A percentile compares a stretch with the other conserved stretches of the same genome.
Conservation (phyloP, 805 yeast species). For the Cyberlindnera misumaiensis region DNA sequence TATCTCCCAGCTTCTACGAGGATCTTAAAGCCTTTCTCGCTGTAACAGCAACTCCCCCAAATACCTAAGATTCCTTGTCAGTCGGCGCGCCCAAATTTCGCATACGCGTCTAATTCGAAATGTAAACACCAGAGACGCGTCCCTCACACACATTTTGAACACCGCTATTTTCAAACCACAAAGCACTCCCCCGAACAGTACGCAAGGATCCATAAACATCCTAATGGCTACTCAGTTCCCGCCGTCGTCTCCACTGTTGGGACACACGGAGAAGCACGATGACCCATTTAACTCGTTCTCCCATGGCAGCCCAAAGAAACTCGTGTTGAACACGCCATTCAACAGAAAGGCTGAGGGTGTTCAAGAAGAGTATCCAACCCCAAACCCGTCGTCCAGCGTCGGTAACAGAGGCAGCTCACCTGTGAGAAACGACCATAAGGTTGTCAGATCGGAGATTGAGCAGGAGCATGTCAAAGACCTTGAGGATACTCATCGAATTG, state of each 20-base stretch:
- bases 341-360: conserved; percentile 14
- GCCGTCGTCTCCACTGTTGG: conserved; percentile 33
- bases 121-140: conserved; percentile 2
- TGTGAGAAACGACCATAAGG: conserved; percentile 8
- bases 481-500: conserved; percentile 3
- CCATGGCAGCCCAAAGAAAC: conserved; percentile 8
- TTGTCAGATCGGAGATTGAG: conserved; percentile 3
- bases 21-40: too few relatives aligned
- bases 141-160: neutral
- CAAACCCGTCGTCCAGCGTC: conserved; percentile 58
- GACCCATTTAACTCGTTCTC: conserved; percentile 15
- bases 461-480: neutral
- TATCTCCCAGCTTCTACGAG: too few relatives aligned
- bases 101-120: neutral
- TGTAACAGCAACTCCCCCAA: too few relatives aligned
- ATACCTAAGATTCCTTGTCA: too few relatives aligned
- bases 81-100: neutral
- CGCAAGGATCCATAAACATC: neutral
- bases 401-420: conserved; percentile 32
- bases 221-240: conserved; percentile 24
- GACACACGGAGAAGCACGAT: conserved; percentile 8
- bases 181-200: neutral
- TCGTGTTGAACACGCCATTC: conserved; percentile 20
- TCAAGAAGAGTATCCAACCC: conserved; percentile 48
- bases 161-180: neutral